Percentiles rank a stretch among this genome's conserved stretches.
phyloP scores from a whole-genome alignment of 768 basidiomycete species.

The Macrolepiota dolichaula region DNA sequence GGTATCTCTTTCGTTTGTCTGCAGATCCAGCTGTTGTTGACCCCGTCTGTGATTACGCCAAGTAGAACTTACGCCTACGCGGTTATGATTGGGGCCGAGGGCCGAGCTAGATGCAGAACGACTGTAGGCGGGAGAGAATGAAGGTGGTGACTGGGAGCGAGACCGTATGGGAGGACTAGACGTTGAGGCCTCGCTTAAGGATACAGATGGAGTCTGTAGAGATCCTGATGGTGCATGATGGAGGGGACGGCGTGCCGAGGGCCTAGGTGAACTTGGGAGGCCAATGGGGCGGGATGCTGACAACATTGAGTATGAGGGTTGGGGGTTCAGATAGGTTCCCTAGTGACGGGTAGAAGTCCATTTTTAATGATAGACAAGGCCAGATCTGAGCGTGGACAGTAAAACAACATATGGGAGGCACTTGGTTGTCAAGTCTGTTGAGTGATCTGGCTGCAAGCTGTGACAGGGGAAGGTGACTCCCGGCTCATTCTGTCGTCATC shows the following conservation, averaged over 20 bases:
- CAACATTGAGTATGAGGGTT: not conserved
- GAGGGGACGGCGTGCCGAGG: not conserved
- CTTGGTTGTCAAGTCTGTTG: not conserved
- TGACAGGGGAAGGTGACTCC: not conserved
- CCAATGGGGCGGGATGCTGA: not conserved
- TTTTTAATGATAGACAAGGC: not conserved
- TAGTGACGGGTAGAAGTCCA: not conserved
- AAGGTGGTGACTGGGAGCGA: slow-evolving; percentile 1
- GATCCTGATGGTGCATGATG: not conserved
- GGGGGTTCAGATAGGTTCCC: not conserved
- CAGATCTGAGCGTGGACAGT: not conserved
- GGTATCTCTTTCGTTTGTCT: not conserved
- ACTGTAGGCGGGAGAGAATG: not conserved
- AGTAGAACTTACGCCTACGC: not conserved
- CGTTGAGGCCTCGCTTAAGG: not conserved
- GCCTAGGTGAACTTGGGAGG: slow-evolving; percentile 1
- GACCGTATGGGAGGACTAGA: not conserved
- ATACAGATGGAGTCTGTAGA: not conserved
- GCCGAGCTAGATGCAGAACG: not conserved
- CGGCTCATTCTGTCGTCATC: slow-evolving; percentile 12
- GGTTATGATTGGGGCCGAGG: not conserved
- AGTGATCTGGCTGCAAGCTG: not conserved
- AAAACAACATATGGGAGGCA: not conserved
- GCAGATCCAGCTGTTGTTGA: not conserved
- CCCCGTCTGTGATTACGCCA: not conserved